A percentile compares a stretch with the other conserved stretches of the same genome.
Evolutionary conservation across 176 grass and related monocot genomes (phyloP).

Genomic region (Rhynchospora breviuscula): DNA sequence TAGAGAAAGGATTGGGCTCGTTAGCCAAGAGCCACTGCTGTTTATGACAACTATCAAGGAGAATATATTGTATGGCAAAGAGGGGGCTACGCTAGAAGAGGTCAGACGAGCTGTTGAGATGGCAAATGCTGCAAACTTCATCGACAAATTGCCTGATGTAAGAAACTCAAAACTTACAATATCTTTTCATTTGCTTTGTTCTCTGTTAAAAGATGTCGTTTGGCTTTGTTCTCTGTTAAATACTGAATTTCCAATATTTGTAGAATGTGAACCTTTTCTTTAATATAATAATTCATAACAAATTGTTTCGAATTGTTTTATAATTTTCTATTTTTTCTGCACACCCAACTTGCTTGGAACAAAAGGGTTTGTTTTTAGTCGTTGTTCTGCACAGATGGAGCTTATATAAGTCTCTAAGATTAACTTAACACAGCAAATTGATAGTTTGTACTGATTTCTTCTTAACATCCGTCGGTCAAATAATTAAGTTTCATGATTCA

Average conservation of each 20-base stretch:
- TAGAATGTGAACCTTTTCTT: background rate
- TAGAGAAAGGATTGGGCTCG: slow-evolving; percentile 60
- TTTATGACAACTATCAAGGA: slow-evolving; percentile 71
- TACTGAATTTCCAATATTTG: background rate
- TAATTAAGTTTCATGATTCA: background rate
- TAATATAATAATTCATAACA: background rate
- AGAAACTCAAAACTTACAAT: slow-evolving; percentile 17
- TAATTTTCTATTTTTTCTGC: background rate
- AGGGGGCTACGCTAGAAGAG: slow-evolving; percentile 56
- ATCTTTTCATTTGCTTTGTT: background rate
- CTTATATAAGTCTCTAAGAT: background rate
- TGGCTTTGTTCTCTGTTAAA: background rate
- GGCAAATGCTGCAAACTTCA: slow-evolving; percentile 69
- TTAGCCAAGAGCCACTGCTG: slow-evolving; percentile 74
- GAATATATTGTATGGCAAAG: slow-evolving; percentile 79
- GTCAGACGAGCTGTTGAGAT: slow-evolving; percentile 68
- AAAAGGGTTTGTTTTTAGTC: too few species aligned
- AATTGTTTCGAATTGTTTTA: background rate
- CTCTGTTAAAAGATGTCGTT: background rate
- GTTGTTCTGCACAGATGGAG: background rate
- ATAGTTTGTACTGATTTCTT: background rate
- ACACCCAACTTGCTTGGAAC: too few species aligned
- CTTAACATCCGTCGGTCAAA: background rate
- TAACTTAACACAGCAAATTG: background rate
- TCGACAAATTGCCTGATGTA: slow-evolving; percentile 65